Percentiles rank a stretch among this genome's conserved stretches.
Evolutionary conservation across 1,284 basidiomycete species (phyloP).

Genomic region (Moesziomyces antarcticus): DNA sequence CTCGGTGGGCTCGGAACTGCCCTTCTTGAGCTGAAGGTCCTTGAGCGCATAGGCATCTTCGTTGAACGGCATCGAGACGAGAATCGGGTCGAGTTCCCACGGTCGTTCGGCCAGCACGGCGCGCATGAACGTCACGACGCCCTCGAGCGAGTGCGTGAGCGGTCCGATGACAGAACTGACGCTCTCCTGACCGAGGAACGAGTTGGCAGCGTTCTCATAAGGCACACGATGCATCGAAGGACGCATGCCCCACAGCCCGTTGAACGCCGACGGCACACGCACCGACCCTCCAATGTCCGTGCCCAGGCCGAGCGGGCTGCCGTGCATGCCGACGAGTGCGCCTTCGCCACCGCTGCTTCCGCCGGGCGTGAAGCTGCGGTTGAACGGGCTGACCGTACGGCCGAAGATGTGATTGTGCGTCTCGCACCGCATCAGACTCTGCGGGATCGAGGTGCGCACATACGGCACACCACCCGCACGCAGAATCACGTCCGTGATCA

Average conservation of each 20-base stretch:
- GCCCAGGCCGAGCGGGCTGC: conserved; percentile 80
- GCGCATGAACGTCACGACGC: conserved; percentile 76
- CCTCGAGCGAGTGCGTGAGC: conserved; percentile 73
- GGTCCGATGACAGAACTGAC: conserved; percentile 79
- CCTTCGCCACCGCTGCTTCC: conserved; percentile 84
- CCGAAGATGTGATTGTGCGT: conserved; percentile 85
- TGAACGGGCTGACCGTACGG: conserved; percentile 78
- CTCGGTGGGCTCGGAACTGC: conserved; percentile 16
- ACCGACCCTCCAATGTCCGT: conserved; percentile 75
- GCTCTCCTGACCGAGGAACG: conserved; percentile 74
- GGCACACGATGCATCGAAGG: conserved; percentile 79
- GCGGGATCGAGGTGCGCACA: conserved; percentile 81
- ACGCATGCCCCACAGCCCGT: conserved; percentile 83
- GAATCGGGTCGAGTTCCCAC: conserved; percentile 74
- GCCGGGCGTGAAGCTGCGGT: conserved; percentile 75
- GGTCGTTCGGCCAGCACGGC: conserved; percentile 73
- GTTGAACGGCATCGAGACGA: conserved; percentile 44
- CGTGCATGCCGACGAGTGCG: conserved; percentile 79
- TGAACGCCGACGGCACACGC: conserved; percentile 82
- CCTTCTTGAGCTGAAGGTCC: conserved; percentile 23
- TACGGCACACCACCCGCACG: conserved; percentile 80
- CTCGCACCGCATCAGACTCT: conserved; percentile 87
- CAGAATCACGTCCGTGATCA: conserved; percentile 72
- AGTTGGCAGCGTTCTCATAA: conserved; percentile 72
- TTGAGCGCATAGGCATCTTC: conserved; percentile 34